Conservation (phyloP, 1,139 yeast species). For the Debaryomyces nepalensis region DNA sequence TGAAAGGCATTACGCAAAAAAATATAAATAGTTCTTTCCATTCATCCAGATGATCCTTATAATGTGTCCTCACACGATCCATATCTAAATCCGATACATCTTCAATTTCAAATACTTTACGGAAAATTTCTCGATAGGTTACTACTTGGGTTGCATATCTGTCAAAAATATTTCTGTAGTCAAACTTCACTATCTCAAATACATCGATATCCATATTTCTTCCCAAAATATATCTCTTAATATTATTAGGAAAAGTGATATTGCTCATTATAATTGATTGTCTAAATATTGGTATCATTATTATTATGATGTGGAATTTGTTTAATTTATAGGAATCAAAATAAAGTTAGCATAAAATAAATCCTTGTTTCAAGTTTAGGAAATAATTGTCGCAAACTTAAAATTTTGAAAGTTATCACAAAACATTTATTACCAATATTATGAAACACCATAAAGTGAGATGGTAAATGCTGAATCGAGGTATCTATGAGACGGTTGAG, state of each 20-base stretch:
- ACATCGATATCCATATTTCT: not conserved
- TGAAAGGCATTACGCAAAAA: not conserved
- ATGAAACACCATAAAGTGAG: no score
- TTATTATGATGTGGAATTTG: not conserved
- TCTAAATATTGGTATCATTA: not conserved
- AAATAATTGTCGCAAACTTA: no score
- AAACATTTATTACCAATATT: no score
- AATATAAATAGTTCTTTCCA: constrained; percentile 3
- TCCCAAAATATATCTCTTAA: constrained; percentile 3
- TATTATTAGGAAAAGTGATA: constrained; percentile 3
- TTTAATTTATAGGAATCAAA: not conserved
- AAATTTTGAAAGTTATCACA: no score
- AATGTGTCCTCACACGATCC: not conserved
- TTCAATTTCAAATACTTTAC: constrained; percentile 4
- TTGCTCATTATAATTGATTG: not conserved
- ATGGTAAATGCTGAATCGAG: no score
- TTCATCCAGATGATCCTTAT: constrained; percentile 17
- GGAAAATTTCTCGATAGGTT: not conserved
- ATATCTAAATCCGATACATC: not conserved
- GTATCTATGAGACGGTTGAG: no score
- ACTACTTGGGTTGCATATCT: not conserved
- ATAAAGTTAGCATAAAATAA: constrained; percentile 1
- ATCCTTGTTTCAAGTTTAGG: not conserved
- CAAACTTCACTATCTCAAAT: constrained; percentile 6
- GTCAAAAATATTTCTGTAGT: constrained; percentile 1